Evolutionary conservation across 75 land plant genomes (phyloP).

Genomic region (Cryptomeria japonica): DNA sequence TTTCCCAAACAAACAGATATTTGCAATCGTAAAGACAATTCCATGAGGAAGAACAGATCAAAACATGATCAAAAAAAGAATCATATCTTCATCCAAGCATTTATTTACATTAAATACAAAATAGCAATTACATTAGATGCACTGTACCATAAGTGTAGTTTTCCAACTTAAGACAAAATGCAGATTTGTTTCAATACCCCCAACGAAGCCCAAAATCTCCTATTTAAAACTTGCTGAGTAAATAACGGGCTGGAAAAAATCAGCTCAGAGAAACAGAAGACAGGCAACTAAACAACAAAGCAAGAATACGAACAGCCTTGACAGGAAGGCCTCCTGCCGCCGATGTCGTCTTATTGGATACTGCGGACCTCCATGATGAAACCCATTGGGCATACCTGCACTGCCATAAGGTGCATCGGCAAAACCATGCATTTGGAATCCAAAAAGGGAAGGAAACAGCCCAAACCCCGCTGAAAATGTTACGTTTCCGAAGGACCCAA

Average conservation of each 20-base stretch:
- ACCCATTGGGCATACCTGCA: conserved; percentile 5
- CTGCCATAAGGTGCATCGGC: conserved; percentile 21
- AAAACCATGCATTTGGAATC: conserved; percentile 44
- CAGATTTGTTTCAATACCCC: neutral
- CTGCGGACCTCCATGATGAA: neutral
- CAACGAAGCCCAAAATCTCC: neutral
- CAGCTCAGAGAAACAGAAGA: conserved; percentile 9
- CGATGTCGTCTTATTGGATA: neutral
- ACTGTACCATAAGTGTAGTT: neutral
- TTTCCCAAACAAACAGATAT: neutral
- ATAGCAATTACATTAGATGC: neutral
- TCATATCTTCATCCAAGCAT: neutral
- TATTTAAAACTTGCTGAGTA: neutral
- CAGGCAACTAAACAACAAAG: neutral
- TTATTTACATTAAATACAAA: neutral
- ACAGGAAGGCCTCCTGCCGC: conserved; percentile 12
- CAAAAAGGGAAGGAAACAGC: conserved; percentile 45
- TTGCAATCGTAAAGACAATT: neutral
- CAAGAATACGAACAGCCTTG: conserved; percentile 13
- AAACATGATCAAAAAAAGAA: neutral
- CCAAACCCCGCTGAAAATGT: conserved; percentile 50
- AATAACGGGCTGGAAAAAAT: neutral
- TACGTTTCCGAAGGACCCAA: conserved; percentile 39
- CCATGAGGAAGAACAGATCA: neutral
- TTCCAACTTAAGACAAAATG: neutral